Percentiles rank a stretch among this genome's conserved stretches.
Evolutionary conservation across 208 protist species (phyloP).

Genomic region (Herpetomonas samuelpessoai): DNA sequence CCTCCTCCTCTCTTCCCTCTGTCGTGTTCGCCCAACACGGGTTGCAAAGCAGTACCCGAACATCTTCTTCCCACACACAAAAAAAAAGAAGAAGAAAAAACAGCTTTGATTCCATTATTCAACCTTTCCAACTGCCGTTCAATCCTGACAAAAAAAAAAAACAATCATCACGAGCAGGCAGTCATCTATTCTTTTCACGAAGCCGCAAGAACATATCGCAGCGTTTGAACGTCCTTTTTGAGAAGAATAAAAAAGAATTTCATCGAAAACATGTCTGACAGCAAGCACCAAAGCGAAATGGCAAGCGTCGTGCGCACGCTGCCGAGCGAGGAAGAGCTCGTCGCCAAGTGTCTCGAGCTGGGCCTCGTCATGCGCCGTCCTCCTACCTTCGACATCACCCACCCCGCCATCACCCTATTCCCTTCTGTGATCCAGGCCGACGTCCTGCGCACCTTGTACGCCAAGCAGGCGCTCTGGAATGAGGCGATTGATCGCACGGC

Average conservation of each 20-base stretch:
- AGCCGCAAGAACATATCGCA: no score
- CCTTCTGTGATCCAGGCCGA: constrained; percentile 35
- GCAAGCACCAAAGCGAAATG: constrained; percentile 1
- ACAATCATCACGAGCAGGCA: no score
- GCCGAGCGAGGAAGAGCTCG: constrained; percentile 51
- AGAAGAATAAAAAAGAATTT: constrained; percentile 4
- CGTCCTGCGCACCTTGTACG: constrained; percentile 40
- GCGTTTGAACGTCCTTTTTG: no score
- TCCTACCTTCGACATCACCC: constrained; percentile 29
- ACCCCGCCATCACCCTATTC: constrained; percentile 60
- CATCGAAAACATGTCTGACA: constrained; percentile 2
- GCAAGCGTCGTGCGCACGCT: constrained; percentile 8
- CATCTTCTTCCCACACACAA: no score
- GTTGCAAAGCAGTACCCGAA: no score
- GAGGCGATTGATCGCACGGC: constrained; percentile 76
- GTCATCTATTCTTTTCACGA: no score
- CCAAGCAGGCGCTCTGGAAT: constrained; percentile 72
- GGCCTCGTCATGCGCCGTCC: constrained; percentile 71
- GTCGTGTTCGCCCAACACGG: no score
- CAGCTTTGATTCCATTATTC: no score
- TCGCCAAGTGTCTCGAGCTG: constrained; percentile 68
- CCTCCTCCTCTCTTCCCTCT: no score
- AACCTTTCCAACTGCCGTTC: no score
- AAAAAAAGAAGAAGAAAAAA: no score
- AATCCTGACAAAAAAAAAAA: no score